Evolutionary conservation across 2,329 filamentous ascomycete genomes (phyloP).

Genomic region (Fusarium gaditjirri): DNA sequence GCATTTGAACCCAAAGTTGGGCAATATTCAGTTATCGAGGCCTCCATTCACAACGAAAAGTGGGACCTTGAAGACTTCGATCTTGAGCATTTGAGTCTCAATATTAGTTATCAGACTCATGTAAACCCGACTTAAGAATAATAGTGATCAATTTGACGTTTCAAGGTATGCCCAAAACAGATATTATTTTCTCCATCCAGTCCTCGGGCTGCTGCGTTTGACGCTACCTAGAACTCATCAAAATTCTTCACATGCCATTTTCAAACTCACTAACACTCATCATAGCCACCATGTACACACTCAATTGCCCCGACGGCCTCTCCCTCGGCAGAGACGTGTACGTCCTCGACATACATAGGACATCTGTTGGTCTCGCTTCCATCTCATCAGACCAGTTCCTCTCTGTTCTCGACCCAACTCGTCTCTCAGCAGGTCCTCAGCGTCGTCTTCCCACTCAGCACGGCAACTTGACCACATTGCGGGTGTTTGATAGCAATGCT

Average conservation of each 20-base stretch:
- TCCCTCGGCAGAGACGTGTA: constrained; percentile 58
- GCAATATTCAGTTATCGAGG: constrained; percentile 48
- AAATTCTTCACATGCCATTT: background rate
- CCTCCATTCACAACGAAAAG: constrained; percentile 24
- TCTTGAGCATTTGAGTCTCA: constrained; percentile 1
- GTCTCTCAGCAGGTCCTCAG: constrained; percentile 62
- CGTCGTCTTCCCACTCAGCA: constrained; percentile 63
- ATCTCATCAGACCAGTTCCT: constrained; percentile 79
- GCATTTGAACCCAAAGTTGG: background rate
- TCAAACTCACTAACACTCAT: constrained; percentile 7
- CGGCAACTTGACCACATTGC: constrained; percentile 71
- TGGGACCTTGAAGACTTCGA: constrained; percentile 40
- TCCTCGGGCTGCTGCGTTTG: rapidly evolving
- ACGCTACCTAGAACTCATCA: rapidly evolving
- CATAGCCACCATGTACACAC: constrained; percentile 47
- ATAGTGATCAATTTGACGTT: too few species aligned
- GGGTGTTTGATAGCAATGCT: constrained; percentile 62
- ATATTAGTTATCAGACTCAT: background rate
- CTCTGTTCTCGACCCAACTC: constrained; percentile 69
- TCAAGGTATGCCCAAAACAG: background rate
- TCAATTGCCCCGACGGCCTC: constrained; percentile 47
- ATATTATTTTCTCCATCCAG: too few species aligned
- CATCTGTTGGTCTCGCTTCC: constrained; percentile 63
- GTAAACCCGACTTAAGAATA: background rate
- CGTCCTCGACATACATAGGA: constrained; percentile 67